Percentiles rank a stretch among this genome's conserved stretches.
phyloP scores from a whole-genome alignment of 352 stramenopile species.

The Phytophthora crassamura region DNA sequence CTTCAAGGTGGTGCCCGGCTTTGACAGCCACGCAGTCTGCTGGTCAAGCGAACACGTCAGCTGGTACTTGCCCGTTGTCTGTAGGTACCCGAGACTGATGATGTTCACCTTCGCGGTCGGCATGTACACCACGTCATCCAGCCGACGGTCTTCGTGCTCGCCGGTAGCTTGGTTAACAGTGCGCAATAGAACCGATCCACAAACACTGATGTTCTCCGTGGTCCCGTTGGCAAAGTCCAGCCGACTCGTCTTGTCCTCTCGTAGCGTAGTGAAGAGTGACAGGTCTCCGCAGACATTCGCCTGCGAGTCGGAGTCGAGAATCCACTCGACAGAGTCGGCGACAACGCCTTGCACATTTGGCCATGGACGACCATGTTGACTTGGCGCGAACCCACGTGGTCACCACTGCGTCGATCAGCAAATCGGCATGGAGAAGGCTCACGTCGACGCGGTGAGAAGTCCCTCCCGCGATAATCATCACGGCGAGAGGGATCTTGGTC shows the following conservation, averaged over 20 bases:
- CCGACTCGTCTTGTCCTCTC: neutral
- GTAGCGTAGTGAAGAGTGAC: constrained; percentile 5
- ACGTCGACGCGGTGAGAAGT: neutral
- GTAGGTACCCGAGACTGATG: constrained; percentile 12
- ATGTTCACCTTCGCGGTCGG: constrained; percentile 8
- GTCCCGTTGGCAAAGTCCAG: constrained; percentile 9
- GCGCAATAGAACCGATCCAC: constrained; percentile 4
- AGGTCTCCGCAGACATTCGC: too few species aligned
- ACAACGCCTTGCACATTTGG: too few species aligned
- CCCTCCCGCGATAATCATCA: neutral
- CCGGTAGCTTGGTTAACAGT: constrained; percentile 12
- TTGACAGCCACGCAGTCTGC: constrained; percentile 8
- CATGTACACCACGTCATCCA: constrained; percentile 21
- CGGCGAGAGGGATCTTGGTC: too few species aligned
- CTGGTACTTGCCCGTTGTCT: constrained; percentile 13
- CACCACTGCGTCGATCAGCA: too few species aligned
- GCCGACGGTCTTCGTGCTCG: constrained; percentile 5
- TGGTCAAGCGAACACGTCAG: constrained; percentile 12
- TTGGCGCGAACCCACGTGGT: too few species aligned
- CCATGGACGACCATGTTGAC: too few species aligned
- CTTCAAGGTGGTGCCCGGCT: constrained; percentile 5
- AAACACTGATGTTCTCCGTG: neutral
- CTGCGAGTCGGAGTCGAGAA: constrained; percentile 8
- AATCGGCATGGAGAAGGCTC: too few species aligned
- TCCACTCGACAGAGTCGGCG: constrained; percentile 3